A percentile compares a stretch with the other conserved stretches of the same genome.
These are phyloP conservation scores for Kuraishia hungarica DNA, from an alignment of 805 yeast species.

Conservation along the genomic window DNA sequence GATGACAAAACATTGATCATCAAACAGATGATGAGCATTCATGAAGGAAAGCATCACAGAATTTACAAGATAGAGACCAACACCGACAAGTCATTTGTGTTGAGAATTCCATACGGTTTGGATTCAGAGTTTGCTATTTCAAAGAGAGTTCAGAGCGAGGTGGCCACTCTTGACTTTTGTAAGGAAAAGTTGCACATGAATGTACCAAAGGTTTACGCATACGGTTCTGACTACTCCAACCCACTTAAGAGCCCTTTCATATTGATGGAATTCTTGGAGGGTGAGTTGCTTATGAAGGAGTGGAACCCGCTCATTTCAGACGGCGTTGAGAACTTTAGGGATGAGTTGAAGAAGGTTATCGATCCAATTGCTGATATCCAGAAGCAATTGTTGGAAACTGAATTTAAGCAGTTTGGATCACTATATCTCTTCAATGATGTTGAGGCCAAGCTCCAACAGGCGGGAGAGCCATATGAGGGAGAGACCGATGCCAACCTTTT, in stretches of 20 bases:
- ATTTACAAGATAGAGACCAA: constrained; percentile 66
- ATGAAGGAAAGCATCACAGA: constrained; percentile 93
- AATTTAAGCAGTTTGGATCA: constrained; percentile 73
- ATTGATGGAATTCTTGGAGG: constrained; percentile 71
- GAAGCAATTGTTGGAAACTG: constrained; percentile 40
- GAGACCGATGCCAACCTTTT: constrained; percentile 46
- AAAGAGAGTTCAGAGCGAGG: constrained; percentile 76
- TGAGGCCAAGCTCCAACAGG: constrained; percentile 21
- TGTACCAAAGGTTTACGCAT: constrained; percentile 68
- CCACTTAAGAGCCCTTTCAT: constrained; percentile 67
- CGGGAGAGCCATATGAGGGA: constrained; percentile 43
- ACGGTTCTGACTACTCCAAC: constrained; percentile 55
- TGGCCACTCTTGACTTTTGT: constrained; percentile 86
- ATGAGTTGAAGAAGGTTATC: constrained; percentile 49
- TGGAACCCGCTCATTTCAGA: constrained; percentile 83
- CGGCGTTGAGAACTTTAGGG: constrained; percentile 37
- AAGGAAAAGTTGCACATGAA: constrained; percentile 51
- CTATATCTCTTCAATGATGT: constrained; percentile 73
- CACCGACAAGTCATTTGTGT: constrained; percentile 51
- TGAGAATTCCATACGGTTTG: constrained; percentile 80
- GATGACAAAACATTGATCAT: constrained; percentile 40
- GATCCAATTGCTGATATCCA: constrained; percentile 68
- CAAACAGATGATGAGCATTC: constrained; percentile 72
- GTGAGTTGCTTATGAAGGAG: constrained; percentile 74
- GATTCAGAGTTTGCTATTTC: constrained; percentile 59